Base-by-base conservation (phyloP, 2,329 filamentous ascomycete species). In the Paecilomyces sp. region DNA sequence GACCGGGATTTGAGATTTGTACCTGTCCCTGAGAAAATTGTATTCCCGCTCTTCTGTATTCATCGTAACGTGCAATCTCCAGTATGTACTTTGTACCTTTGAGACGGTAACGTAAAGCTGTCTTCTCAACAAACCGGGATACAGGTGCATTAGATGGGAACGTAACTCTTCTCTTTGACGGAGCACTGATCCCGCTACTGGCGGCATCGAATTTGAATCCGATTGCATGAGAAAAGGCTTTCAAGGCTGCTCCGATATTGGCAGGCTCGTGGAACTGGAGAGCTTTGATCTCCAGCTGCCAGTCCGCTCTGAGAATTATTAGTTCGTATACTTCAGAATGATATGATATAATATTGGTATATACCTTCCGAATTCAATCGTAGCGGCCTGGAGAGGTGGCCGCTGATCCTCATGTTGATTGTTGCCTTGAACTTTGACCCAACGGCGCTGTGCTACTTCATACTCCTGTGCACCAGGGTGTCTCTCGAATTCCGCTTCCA, bases 11-110 rank as follows among this genome's bases (percentile, higher is more conserved):
- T 25, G 52, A 54, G 22, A 53, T 22, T 12, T 51, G 34, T 13
- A 56, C 56, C 50, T 62, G 61, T 12, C 61, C 62, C 4, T 61
- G 60, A 56, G 61, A 68, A 13, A 58, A 60, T 6, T 56, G 30
- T 22, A 57, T 8, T 11, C 58, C 57, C 2, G 30, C 56, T 8
- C 65, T 67, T 34, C 60, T 60, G 53, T 76, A 77, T 34, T 72
- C 66, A 58, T 79, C 77, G 57, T 76, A 78, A 4, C 77, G 73
- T 8, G 74, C 70, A 34, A 80, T 66, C 60, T 79, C 77, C n/a
- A 80, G 68, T 8, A 74, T 68, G 57, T 76, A 77, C 2, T 73
- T 70, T 0, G 76, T 78, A 6, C 69, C 67, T 58, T 73, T 76
- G 50, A 79, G 65, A 2, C 64, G 65, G 56, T 76, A 77, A n/a